Evolutionary conservation across 208 protist genomes (phyloP).

Genomic region (Leptomonas seymouri): DNA sequence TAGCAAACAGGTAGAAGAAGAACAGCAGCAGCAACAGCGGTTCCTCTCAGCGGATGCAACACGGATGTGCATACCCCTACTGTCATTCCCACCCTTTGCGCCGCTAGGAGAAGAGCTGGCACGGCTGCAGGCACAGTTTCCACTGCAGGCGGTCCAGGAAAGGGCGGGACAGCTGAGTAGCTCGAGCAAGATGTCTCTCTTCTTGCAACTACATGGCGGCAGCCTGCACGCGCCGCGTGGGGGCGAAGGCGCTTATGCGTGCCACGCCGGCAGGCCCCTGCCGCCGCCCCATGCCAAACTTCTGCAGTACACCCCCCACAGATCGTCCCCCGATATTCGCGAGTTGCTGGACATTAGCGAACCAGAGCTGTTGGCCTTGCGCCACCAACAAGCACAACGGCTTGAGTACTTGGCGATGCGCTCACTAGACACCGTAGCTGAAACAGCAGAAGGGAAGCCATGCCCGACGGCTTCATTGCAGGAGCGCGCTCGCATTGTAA

Average conservation of each 20-base stretch:
- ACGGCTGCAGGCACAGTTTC: neutral
- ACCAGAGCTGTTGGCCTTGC: conserved; percentile 5
- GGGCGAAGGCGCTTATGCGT: conserved; percentile 7
- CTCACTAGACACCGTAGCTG: neutral
- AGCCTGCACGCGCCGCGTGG: neutral
- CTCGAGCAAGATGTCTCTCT: neutral
- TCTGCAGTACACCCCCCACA: conserved; percentile 5
- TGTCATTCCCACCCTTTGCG: neutral
- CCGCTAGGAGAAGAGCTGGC: conserved; percentile 1
- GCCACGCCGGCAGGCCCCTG: conserved; percentile 4
- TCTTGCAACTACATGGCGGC: conserved; percentile 1
- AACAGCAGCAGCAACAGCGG: neutral
- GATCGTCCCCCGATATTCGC: neutral
- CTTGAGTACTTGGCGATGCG: neutral
- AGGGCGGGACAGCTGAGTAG: neutral
- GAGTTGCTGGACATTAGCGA: conserved; percentile 21
- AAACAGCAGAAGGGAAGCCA: neutral
- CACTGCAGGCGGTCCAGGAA: neutral
- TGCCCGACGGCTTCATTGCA: neutral
- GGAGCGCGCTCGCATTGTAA: neutral
- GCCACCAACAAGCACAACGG: conserved; percentile 6
- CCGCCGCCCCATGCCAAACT: conserved; percentile 16
- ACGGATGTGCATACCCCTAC: neutral
- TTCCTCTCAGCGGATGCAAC: neutral
- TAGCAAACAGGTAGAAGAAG: neutral